phyloP scores from a whole-genome alignment of 176 grass and related monocot genomes.

The Thalia dealbata region DNA sequence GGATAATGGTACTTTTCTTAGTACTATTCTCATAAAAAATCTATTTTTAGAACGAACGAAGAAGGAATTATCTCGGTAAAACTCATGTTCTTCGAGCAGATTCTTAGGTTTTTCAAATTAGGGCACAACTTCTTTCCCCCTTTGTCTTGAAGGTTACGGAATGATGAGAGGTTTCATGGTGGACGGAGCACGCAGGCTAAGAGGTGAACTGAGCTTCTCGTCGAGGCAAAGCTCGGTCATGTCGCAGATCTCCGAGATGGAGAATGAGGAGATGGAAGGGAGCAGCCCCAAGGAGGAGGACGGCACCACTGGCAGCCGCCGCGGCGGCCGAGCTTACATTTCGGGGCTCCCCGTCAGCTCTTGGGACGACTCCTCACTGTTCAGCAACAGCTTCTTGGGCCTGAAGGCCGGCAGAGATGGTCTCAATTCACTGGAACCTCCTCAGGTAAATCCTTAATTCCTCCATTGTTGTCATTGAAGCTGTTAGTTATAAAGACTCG shows the following conservation, averaged over 20 bases:
- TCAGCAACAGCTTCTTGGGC: conserved; percentile 50
- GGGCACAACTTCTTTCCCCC: neutral
- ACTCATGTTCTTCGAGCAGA: too few species aligned
- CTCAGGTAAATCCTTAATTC: neutral
- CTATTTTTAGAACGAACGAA: neutral
- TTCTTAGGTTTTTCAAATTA: too few species aligned
- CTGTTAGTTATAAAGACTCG: too few species aligned
- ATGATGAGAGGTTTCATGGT: conserved; percentile 52
- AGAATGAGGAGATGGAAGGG: conserved; percentile 58
- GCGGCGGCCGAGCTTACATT: conserved; percentile 34
- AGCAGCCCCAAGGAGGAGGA: conserved; percentile 55
- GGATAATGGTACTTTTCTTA: conserved; percentile 42
- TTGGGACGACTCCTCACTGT: conserved; percentile 67
- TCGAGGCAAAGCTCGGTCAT: conserved; percentile 86
- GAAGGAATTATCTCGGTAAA: too few species aligned
- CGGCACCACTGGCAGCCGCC: too few species aligned
- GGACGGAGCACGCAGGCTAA: conserved; percentile 28
- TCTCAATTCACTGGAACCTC: conserved; percentile 26
- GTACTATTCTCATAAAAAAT: neutral
- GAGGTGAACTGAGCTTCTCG: conserved; percentile 83
- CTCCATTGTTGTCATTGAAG: neutral
- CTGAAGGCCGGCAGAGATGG: conserved; percentile 52
- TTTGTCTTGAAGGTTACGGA: conserved; percentile 40
- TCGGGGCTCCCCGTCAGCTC: conserved; percentile 55
- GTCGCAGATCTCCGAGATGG: conserved; percentile 98